Evolutionary conservation across 2,329 filamentous ascomycete genomes (phyloP), one percentile per base, ranked within the genome.

Genomic region (Madurella fahalii): DNA sequence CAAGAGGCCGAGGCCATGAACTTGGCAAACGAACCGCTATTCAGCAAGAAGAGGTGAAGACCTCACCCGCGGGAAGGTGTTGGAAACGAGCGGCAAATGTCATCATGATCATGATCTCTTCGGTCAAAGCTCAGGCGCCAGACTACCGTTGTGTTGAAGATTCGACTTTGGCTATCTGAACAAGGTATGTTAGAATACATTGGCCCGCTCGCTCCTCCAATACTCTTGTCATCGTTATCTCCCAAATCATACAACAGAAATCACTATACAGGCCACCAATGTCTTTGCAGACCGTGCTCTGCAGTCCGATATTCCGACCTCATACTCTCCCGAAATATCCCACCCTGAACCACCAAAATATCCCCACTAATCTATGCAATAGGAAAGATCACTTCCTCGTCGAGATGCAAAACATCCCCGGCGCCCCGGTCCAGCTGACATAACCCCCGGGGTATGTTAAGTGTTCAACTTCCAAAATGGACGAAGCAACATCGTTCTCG

Each of bases 1-100:
- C 81, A 86, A 67, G 92, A 96, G 74, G 93, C 89, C 11, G 89
- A 94, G 53, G 85, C 83, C 59, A 92, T 96, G 86, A 97, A 97
- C 65, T 70, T 77, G 48, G 77, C 79, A 57, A 83, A 82, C 66
- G 80, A 83, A 61, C 74, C 71, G 30, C 45, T 59, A 13, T 62
- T 61, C 32, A 47, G 16, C 5, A 57, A 44, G 44, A 61, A 52
- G 46, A 49, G 53, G 12, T 50, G 52, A 39, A 42, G 44, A 41
- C 5, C 31, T 18, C 44, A 46, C 31, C 11, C n/a, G 25, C 25
- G 7, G 25, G 7, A 25, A 25, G 25, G 25, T 25, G 25, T 25
- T 25, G 25, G 25, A 3, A 25, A 25, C 17, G n/a, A 17, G 3
- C n/a, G 20, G 8, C 13, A 25, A 25, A 25, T 25, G 25, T 7